Conservation (phyloP, 371 early-diverging fungal species). For the Circinella umbellata region DNA sequence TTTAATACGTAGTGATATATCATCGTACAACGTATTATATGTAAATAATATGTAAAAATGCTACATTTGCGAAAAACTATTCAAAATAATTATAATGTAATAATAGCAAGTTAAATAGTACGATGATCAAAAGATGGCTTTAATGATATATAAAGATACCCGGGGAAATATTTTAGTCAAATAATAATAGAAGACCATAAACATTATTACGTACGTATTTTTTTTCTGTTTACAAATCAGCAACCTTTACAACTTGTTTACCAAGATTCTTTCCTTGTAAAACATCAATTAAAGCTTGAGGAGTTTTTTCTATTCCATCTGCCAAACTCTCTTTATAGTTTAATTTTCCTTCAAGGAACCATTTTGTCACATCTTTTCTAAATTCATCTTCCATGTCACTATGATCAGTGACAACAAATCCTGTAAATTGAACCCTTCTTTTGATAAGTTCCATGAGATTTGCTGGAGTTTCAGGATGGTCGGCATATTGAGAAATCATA, state of each 20-base stretch:
- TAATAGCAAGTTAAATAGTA: no score
- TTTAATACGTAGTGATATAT: no score
- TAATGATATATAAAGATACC: no score
- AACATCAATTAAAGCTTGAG: conserved; percentile 75
- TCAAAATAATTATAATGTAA: no score
- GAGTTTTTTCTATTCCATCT: conserved; percentile 82
- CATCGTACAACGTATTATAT: no score
- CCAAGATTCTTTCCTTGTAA: conserved; percentile 85
- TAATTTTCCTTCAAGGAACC: conserved; percentile 72
- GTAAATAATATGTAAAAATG: no score
- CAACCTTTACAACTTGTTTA: conserved; percentile 81
- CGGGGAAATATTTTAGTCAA: no score
- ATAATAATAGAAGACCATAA: no score
- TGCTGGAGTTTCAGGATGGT: conserved; percentile 18
- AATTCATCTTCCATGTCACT: conserved; percentile 60
- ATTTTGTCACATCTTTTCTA: conserved; percentile 60
- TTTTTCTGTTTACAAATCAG: conserved; percentile 33
- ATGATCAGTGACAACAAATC: conserved; percentile 65
- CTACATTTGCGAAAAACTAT: no score
- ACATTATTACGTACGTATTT: no score
- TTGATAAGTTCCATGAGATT: conserved; percentile 36
- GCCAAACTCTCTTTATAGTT: conserved; percentile 66
- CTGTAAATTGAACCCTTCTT: conserved; percentile 62
- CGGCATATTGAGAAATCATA: conserved; percentile 76
- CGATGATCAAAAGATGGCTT: no score